Percentiles rank a stretch among this genome's conserved stretches.
phyloP scores from a whole-genome alignment of 352 stramenopile genomes.

The Globisporangium recalcitrans region DNA sequence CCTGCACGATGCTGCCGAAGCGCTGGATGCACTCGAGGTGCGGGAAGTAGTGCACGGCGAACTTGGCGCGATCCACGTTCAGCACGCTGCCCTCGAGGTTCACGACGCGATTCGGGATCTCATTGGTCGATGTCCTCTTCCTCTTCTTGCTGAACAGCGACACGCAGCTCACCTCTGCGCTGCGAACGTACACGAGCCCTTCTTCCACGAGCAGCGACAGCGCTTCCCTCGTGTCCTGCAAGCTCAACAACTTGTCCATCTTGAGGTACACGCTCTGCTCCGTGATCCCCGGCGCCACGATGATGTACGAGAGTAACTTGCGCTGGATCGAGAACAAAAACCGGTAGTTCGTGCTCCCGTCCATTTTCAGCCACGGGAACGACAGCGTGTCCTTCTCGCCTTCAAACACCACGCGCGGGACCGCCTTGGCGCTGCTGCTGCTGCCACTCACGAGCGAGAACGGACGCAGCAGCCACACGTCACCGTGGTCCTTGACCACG shows the following conservation, averaged over 20 bases:
- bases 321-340: conserved; percentile 78
- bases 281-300: conserved; percentile 52
- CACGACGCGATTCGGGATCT: conserved; percentile 22
- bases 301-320: conserved; percentile 53
- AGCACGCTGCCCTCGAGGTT: conserved; percentile 40
- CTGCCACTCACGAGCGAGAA: conserved; percentile 46
- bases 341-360: conserved; percentile 62
- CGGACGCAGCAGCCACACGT: conserved; percentile 62
- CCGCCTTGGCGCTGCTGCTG: conserved; percentile 1
- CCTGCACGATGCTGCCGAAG: conserved; percentile 71
- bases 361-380: conserved; percentile 82
- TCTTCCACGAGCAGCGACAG: conserved; percentile 67
- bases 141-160: conserved; percentile 30
- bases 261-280: conserved; percentile 47
- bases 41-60: conserved; percentile 69
- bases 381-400: conserved; percentile 73
- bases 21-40: conserved; percentile 76
- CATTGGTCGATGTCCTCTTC: neutral
- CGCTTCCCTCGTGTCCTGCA: conserved; percentile 71
- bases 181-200: conserved; percentile 60
- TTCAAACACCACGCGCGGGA: conserved; percentile 52
- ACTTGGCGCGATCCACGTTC: conserved; percentile 37
- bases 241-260: conserved; percentile 55
- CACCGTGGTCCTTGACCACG: conserved; percentile 53
- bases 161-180: conserved; percentile 12